Base-by-base conservation (phyloP, 1,139 yeast species). In the Scheffersomyces insectosa region DNA sequence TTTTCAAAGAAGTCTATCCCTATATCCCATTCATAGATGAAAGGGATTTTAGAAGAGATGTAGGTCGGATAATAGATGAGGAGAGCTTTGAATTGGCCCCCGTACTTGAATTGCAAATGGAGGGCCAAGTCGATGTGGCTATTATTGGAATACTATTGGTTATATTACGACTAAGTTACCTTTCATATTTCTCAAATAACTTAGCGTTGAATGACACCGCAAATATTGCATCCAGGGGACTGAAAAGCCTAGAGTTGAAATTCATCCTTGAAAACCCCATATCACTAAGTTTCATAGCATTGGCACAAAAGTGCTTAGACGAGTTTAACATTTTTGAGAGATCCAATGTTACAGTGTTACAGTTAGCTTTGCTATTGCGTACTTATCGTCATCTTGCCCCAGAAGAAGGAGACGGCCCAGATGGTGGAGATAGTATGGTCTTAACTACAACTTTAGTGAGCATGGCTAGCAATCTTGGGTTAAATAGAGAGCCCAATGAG, bases 11-110 rank as follows among this genome's bases (percentile, higher is more conserved):
- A 20, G 34, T 49, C 6, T 49, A 49, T 36, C 50, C 50, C 4
- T 41, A 36, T 20, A 7, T 45, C 15, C 52, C 52, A 12, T 38
- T 46, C 35, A 15, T 49, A 9, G 52, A 49, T 33, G 45, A 48
- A 39, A 23, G 11, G 5, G 25, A 7, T 8, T 42, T 48, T n/a
- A 33, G 39, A 20, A 13, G 27, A 8, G 43, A 44, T 20, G 31
- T 49, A 4, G 33, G 39, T 4, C 28, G 27, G 16, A 13, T 25
- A 14, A 25, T 25, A 10, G 37, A 25, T 8, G 28, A 23, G 3
- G 37, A 23, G 5, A 34, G 14, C 12, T 23, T 34, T 34, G 37
- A 20, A 7, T 2, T 34, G 11, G 34, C 13, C 5, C 34, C 34
- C 14, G 34, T 31, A 10, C 20, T 38, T 25, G 40, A 38, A 5